phyloP scores from a whole-genome alignment of 208 protist species.

The Angomonas deanei region DNA sequence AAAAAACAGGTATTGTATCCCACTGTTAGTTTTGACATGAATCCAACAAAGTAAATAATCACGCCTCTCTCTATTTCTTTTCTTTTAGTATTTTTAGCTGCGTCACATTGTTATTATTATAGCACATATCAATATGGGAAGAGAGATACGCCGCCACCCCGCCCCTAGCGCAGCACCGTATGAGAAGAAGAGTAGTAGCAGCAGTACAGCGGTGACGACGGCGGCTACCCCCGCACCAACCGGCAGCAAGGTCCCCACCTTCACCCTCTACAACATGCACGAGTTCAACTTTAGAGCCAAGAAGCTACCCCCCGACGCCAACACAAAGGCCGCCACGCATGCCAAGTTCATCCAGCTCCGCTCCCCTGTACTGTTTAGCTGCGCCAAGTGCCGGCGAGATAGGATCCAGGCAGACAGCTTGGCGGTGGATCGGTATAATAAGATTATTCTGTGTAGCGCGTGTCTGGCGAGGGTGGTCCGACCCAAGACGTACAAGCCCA shows the following conservation, averaged over 20 bases:
- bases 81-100: not conserved
- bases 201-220: not conserved
- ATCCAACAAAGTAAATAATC: too few species aligned
- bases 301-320: conserved; percentile 69
- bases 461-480: conserved; percentile 78
- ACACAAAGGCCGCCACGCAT: conserved; percentile 37
- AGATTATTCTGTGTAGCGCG: conserved; percentile 59
- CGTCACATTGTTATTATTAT: conserved; percentile 10
- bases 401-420: conserved; percentile 70
- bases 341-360: conserved; percentile 66
- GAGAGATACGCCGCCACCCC: not conserved
- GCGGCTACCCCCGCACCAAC: not conserved
- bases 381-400: conserved; percentile 72
- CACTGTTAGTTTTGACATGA: too few species aligned
- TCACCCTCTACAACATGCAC: conserved; percentile 71
- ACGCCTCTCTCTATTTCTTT: not conserved
- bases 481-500: conserved; percentile 63
- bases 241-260: conserved; percentile 13
- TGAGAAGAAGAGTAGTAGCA: not conserved
- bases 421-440: conserved; percentile 54
- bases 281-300: conserved; percentile 61
- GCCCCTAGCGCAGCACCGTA: not conserved
- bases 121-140: not conserved
- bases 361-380: conserved; percentile 61
- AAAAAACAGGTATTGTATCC: too few species aligned